phyloP scores from a whole-genome alignment of 1,284 basidiomycete genomes.

The Cutaneotrichosporon spelunceum region DNA sequence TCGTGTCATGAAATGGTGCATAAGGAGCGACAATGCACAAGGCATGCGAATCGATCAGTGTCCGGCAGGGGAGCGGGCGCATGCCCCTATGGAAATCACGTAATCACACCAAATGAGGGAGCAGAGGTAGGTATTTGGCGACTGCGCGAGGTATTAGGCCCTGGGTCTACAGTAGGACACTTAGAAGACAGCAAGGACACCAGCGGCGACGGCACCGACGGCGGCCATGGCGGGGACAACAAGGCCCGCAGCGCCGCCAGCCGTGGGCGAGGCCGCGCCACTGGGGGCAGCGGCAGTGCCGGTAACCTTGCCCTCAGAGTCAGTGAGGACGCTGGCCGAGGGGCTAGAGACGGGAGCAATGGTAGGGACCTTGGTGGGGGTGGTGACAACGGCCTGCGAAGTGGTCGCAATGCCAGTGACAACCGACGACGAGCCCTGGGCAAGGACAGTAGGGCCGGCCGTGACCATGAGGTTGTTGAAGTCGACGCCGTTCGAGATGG shows the following conservation, averaged over 20 bases:
- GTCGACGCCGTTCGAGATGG: slow-evolving; percentile 48
- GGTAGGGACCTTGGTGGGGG: slow-evolving; percentile 12
- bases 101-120: neutral
- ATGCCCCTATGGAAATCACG: slow-evolving; percentile 1
- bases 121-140: neutral
- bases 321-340: slow-evolving; percentile 18
- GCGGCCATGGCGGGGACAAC: slow-evolving; percentile 14
- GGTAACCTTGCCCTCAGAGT: slow-evolving; percentile 17
- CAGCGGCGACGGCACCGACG: slow-evolving; percentile 21
- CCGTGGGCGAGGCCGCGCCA: slow-evolving; percentile 13
- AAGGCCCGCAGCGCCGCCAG: slow-evolving; percentile 15
- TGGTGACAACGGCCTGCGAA: slow-evolving; percentile 23
- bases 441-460: slow-evolving; percentile 32
- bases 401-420: slow-evolving; percentile 29
- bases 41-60: slow-evolving; percentile 14
- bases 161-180: neutral
- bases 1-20: slow-evolving; percentile 7
- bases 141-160: slow-evolving; percentile 2
- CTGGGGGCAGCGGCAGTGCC: slow-evolving; percentile 16
- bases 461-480: slow-evolving; percentile 39
- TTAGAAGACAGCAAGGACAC: slow-evolving; percentile 34
- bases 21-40: slow-evolving; percentile 11
- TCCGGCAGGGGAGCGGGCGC: slow-evolving; percentile 1
- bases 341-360: neutral
- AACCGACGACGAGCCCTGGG: slow-evolving; percentile 25